A percentile compares a stretch with the other conserved stretches of the same genome.
Evolutionary conservation across 169 alveolate genomes (phyloP).

Genomic region (Plasmodium gonderi): DNA sequence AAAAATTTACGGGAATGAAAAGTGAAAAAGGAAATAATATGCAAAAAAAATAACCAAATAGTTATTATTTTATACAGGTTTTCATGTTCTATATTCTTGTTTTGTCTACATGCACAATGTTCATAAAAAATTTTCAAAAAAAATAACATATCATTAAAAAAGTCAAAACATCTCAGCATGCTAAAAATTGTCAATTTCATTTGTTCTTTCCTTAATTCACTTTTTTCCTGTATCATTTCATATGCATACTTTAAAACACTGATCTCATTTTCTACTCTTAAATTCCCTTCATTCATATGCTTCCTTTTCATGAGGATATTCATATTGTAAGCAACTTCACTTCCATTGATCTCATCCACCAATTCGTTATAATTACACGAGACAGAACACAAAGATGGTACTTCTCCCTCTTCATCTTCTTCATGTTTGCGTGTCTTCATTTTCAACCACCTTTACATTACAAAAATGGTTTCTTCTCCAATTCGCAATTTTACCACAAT

Average conservation of each 20-base stretch:
- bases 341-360: no score
- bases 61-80: not conserved
- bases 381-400: no score
- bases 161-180: conserved; percentile 21
- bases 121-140: conserved; percentile 13
- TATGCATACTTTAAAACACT: not conserved
- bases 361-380: no score
- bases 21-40: conserved; percentile 20
- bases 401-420: no score
- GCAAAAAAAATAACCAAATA: conserved; percentile 22
- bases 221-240: conserved; percentile 6
- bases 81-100: not conserved
- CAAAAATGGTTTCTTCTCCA: no score
- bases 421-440: no score
- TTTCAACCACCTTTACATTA: no score
- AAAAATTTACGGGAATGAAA: conserved; percentile 31
- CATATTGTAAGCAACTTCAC: not conserved
- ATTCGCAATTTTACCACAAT: no score
- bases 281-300: not conserved
- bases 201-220: conserved; percentile 30
- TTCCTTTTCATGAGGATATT: not conserved
- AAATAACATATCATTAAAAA: conserved; percentile 19
- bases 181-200: conserved; percentile 13
- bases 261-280: not conserved
- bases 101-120: not conserved